Percentiles rank a stretch among this genome's conserved stretches.
Evolutionary conservation across 352 stramenopile genomes (phyloP).

Genomic region (Pythium utonaiense): DNA sequence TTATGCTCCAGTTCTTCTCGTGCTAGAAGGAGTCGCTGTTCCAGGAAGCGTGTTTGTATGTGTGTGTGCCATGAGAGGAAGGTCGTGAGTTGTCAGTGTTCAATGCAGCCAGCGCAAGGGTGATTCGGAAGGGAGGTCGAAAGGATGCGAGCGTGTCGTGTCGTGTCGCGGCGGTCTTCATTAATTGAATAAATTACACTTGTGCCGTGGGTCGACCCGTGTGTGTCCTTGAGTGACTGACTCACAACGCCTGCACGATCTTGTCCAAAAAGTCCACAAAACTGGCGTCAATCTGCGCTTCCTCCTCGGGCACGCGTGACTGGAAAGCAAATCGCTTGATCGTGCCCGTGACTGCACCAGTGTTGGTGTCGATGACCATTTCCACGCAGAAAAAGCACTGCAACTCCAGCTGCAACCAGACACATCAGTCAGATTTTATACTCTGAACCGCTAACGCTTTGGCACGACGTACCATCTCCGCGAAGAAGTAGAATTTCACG

Average conservation of each 20-base stretch:
- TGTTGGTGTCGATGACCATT: constrained; percentile 62
- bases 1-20: constrained; percentile 65
- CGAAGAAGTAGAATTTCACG: constrained; percentile 89
- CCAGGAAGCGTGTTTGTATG: neutral
- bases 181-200: constrained; percentile 40
- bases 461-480: constrained; percentile 58
- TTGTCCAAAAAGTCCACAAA: constrained; percentile 86
- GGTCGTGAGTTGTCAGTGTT: neutral
- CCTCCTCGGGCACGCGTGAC: constrained; percentile 47
- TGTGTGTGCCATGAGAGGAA: neutral
- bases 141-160: neutral
- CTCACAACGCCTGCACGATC: constrained; percentile 64
- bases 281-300: constrained; percentile 80
- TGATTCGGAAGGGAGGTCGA: neutral
- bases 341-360: constrained; percentile 48
- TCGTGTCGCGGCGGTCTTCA: constrained; percentile 25
- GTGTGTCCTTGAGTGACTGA: neutral
- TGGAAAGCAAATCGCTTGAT: constrained; percentile 75
- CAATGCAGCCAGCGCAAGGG: neutral
- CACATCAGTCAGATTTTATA: neutral
- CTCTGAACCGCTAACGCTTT: no score
- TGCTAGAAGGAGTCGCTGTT: constrained; percentile 26
- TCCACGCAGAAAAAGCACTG: constrained; percentile 83
- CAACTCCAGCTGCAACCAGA: constrained; percentile 48
- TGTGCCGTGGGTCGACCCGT: constrained; percentile 11